Evolutionary conservation across 2,329 filamentous ascomycete species (phyloP).

Genomic region (Geosmithia putterillii): DNA sequence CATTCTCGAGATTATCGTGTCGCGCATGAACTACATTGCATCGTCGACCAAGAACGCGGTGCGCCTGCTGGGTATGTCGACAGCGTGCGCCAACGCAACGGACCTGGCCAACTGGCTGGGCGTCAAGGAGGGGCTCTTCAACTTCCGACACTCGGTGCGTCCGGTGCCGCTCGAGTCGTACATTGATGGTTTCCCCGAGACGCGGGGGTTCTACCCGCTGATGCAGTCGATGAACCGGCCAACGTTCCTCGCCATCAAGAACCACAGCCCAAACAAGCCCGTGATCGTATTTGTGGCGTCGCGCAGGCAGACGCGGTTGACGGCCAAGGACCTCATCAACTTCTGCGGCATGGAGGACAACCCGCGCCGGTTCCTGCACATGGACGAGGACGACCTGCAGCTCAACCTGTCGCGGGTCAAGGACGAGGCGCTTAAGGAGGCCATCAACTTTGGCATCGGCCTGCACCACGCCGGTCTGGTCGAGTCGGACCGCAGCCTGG

Average conservation of each 20-base stretch:
- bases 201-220: conserved; percentile 86
- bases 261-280: conserved; percentile 88
- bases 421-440: conserved; percentile 83
- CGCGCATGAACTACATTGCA: conserved; percentile 96
- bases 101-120: conserved; percentile 95
- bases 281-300: conserved; percentile 98
- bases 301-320: conserved; percentile 84
- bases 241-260: conserved; percentile 92
- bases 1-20: conserved; percentile 94
- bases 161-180: conserved; percentile 93
- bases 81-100: conserved; percentile 88
- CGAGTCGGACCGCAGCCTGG: conserved; percentile 80
- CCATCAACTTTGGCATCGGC: conserved; percentile 94
- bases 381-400: conserved; percentile 90
- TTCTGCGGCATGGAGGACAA: conserved; percentile 98
- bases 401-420: conserved; percentile 82
- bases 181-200: conserved; percentile 94
- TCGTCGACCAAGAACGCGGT: conserved; percentile 85
- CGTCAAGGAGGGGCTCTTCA: conserved; percentile 91
- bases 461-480: conserved; percentile 95
- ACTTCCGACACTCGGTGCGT: conserved; percentile 92
- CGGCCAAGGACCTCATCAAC: conserved; percentile 92
- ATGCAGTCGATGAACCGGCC: conserved; percentile 99
- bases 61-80: conserved; percentile 94
- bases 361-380: conserved; percentile 79